phyloP scores from a whole-genome alignment of 352 stramenopile genomes.

The Globisporangium carolinianum region DNA sequence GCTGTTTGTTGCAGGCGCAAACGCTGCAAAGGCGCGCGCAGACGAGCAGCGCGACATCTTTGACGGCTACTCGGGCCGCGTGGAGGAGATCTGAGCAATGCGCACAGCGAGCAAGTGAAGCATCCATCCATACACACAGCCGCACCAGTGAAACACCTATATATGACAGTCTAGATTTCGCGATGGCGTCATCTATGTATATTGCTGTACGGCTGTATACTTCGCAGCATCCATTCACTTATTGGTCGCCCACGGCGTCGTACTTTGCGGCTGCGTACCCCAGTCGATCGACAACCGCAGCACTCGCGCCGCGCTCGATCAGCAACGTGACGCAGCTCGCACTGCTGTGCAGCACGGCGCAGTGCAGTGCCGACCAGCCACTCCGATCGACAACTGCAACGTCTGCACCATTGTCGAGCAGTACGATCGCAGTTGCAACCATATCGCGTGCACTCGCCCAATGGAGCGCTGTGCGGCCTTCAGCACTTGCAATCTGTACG shows the following conservation, averaged over 20 bases:
- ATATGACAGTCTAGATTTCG: no score
- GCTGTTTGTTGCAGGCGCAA: neutral
- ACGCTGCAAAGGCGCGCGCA: constrained; percentile 22
- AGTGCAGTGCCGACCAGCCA: constrained; percentile 60
- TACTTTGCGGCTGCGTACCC: constrained; percentile 16
- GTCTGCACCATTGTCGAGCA: constrained; percentile 29
- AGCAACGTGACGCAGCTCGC: constrained; percentile 23
- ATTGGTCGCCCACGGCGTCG: neutral
- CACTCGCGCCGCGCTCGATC: constrained; percentile 24
- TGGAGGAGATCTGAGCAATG: constrained; percentile 54
- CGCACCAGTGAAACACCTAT: neutral
- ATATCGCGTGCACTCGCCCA: constrained; percentile 57
- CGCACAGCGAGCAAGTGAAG: neutral
- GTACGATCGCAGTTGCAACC: constrained; percentile 14
- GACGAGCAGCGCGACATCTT: constrained; percentile 66
- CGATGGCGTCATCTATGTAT: no score
- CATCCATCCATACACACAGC: no score
- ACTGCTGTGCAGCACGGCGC: constrained; percentile 44
- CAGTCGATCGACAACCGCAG: constrained; percentile 28
- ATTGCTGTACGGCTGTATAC: no score
- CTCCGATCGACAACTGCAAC: constrained; percentile 29
- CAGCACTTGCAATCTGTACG: constrained; percentile 21
- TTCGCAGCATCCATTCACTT: no score
- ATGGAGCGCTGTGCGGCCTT: constrained; percentile 56
- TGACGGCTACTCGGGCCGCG: constrained; percentile 50